Evolutionary conservation across 2,329 filamentous ascomycete species (phyloP).

Genomic region (Aspergillus pseudotamarii): DNA sequence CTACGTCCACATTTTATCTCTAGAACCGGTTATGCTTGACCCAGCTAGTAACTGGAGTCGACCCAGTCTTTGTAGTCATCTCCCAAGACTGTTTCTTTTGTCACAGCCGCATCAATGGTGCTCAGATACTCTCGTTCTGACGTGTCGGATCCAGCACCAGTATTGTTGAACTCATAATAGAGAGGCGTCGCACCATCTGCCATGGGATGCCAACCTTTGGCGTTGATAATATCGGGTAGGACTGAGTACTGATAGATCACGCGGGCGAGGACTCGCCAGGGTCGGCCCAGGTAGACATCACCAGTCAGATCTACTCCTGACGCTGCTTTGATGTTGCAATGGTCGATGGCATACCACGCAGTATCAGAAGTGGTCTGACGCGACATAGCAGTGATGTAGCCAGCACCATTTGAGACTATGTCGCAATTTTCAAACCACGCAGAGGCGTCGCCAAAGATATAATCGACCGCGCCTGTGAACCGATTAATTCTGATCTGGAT

Average conservation of each 20-base stretch:
- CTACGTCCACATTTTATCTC: not conserved
- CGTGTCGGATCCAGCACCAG: not conserved
- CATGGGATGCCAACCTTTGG: slow-evolving; percentile 38
- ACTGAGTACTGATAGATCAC: slow-evolving; percentile 38
- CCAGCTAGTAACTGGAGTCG: not conserved
- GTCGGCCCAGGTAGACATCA: slow-evolving; percentile 36
- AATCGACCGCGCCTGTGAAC: slow-evolving; percentile 34
- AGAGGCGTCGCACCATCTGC: slow-evolving; percentile 33
- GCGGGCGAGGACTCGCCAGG: slow-evolving; percentile 36
- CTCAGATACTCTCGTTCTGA: not conserved
- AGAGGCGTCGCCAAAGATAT: slow-evolving; percentile 39
- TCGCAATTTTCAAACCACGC: slow-evolving; percentile 36
- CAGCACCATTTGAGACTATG: slow-evolving; percentile 35
- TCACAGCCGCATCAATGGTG: not conserved
- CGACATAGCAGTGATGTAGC: slow-evolving; percentile 36
- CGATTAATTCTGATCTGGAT: not conserved
- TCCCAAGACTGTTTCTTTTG: not conserved
- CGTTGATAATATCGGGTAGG: slow-evolving; percentile 32
- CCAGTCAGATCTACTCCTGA: slow-evolving; percentile 23
- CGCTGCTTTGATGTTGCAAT: slow-evolving; percentile 28
- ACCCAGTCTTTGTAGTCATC: not conserved
- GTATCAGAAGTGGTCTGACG: slow-evolving; percentile 27
- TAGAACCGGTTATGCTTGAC: not conserved
- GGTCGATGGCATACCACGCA: slow-evolving; percentile 36
- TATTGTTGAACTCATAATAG: slow-evolving; percentile 29